Percentiles rank a stretch among this genome's conserved stretches.
Conservation (phyloP, 176 grass and related monocot species). For the Neostapfia colusana region DNA sequence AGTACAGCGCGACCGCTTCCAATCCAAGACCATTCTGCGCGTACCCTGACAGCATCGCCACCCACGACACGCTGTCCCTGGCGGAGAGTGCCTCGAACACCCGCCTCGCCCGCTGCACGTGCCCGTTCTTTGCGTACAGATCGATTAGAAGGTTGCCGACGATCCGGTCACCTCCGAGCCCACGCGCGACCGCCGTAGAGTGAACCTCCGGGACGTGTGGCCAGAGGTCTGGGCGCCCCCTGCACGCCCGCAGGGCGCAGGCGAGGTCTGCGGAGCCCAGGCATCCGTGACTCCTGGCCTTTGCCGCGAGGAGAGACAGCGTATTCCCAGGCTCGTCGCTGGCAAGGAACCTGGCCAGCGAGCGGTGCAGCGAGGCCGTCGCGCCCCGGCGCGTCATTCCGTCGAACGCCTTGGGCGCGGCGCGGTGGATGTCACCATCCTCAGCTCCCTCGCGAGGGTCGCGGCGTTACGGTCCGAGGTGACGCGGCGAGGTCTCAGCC, state of each 20-base stretch:
- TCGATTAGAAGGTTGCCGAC: constrained; percentile 53
- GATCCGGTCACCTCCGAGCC: constrained; percentile 8
- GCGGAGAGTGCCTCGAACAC: constrained; percentile 52
- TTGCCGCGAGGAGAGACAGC: constrained; percentile 7
- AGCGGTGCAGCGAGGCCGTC: constrained; percentile 17
- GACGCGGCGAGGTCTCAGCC: neutral
- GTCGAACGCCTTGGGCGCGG: constrained; percentile 17
- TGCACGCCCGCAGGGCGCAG: constrained; percentile 33
- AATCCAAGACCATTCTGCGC: constrained; percentile 49
- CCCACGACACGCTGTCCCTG: constrained; percentile 70
- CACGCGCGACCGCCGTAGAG: neutral
- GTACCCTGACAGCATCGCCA: constrained; percentile 68
- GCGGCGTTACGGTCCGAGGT: too few species aligned
- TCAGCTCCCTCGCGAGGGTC: accelerated
- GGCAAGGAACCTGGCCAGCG: constrained; percentile 23
- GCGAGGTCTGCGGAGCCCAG: constrained; percentile 9
- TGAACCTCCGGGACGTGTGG: constrained; percentile 31
- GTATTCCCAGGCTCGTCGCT: neutral
- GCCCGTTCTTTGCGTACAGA: constrained; percentile 54
- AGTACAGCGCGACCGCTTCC: constrained; percentile 52
- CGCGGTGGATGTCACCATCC: neutral
- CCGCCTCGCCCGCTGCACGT: constrained; percentile 31
- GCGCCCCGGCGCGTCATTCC: constrained; percentile 40
- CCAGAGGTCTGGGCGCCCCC: constrained; percentile 15
- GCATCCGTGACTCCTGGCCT: constrained; percentile 18